Evolutionary conservation across 768 basidiomycete species (phyloP), one percentile per base, ranked within the genome.

Genomic region (Pleurotus tuoliensis): DNA sequence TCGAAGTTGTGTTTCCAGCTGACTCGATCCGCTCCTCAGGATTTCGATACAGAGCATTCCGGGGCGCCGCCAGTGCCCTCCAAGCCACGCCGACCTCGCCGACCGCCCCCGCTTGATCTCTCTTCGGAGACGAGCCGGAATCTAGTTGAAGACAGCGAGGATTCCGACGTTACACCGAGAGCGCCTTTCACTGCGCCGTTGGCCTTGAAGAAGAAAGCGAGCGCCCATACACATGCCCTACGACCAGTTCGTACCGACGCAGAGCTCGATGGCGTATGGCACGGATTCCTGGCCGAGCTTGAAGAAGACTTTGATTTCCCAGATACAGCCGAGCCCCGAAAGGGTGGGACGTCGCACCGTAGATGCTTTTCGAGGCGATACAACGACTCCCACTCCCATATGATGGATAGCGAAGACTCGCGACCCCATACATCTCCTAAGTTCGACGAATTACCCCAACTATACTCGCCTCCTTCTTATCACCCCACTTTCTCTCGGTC

Each of bases 181-280:
- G 37, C 51, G 8, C 51, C 51, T 9, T 53, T 53, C 25, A 40
- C 51, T 39, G 51, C 51, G 24, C 51, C 51, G 12, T 38, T 38
- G 15, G 38, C 12, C 13, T 53, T 25, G n/a, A 15, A 47, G 15
- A 53, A 53, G 51, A 40, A n/a, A 20, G 6, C 15, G 12, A 37
- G 27, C 22, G 22, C n/a, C 18, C 6, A 20, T 39, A 34, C 18
- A 20, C 30, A 34, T 34, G 16, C 38, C 6, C 38, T n/a, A 8
- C 51, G 51, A 41, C 24, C 18, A n/a, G 25, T 22, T 25, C 51
- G 51, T 12, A 40, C 51, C 53, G 40, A 59, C 27, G 43, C 58
- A 18, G 65, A 69, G 54, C 57, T 69, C 41, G 69, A 71, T 55
- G 58, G 66, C 48, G 63, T 66, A 15, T 71, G 69, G 68, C 59